phyloP scores from a whole-genome alignment of 768 basidiomycete genomes.

The Russula sp. region DNA sequence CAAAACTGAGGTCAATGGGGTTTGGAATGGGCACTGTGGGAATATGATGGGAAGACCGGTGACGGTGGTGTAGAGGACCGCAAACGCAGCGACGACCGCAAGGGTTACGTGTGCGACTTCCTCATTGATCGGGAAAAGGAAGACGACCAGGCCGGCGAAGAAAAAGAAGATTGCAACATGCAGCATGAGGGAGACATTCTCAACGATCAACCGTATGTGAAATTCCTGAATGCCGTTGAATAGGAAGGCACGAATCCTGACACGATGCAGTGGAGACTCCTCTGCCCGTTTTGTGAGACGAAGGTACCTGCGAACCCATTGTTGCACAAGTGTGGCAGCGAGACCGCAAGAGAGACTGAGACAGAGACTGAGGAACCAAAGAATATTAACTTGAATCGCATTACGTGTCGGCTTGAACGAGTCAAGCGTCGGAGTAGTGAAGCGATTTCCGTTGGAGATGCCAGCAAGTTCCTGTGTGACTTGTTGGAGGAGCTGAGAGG shows the following conservation, averaged over 20 bases:
- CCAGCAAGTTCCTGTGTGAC: slow-evolving; percentile 4
- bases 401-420: not conserved
- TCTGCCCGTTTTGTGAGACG: not conserved
- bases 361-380: slow-evolving; percentile 20
- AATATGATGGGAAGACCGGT: not conserved
- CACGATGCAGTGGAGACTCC: not conserved
- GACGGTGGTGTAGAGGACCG: not conserved
- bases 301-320: slow-evolving; percentile 11
- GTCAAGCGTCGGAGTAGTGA: not conserved
- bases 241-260: slow-evolving; percentile 10
- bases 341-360: slow-evolving; percentile 11
- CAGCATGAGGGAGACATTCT: not conserved
- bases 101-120: not conserved
- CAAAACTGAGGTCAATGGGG: not conserved
- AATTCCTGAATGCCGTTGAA: not conserved
- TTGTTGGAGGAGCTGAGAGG: slow-evolving; percentile 3
- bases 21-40: not conserved
- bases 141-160: not conserved
- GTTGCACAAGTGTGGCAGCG: slow-evolving; percentile 11
- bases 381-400: slow-evolving; percentile 12
- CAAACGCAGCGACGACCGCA: not conserved
- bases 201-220: slow-evolving; percentile 3
- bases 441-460: slow-evolving; percentile 1
- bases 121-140: not conserved
- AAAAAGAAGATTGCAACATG: not conserved